phyloP scores from a whole-genome alignment of 2,329 filamentous ascomycete genomes.

The Dactylellina haptotyla region DNA sequence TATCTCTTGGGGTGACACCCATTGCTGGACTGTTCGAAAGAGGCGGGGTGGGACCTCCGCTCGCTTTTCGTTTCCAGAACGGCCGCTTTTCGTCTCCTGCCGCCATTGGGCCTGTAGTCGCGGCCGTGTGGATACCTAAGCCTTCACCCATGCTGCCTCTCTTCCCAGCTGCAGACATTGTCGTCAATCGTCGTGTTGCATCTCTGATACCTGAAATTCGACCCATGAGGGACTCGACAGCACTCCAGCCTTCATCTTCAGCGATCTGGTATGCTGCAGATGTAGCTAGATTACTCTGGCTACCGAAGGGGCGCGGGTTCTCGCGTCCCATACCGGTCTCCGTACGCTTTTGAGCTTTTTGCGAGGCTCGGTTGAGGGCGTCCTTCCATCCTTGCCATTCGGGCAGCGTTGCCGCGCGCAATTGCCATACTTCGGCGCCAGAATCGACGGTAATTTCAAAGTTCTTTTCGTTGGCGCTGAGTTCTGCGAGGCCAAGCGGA shows the following conservation, averaged over 20 bases:
- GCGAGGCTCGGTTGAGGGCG: conserved; percentile 85
- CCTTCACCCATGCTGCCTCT: conserved; percentile 31
- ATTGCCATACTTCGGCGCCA: conserved; percentile 95
- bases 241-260: conserved; percentile 86
- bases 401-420: conserved; percentile 80
- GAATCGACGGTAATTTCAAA: conserved; percentile 97
- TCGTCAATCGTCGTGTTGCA: conserved; percentile 84
- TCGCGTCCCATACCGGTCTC: conserved; percentile 53
- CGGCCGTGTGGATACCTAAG: conserved; percentile 27
- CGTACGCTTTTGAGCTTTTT: conserved; percentile 66
- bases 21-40: conserved; percentile 62
- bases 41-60: conserved; percentile 63
- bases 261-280: conserved; percentile 60
- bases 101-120: conserved; percentile 43
- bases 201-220: conserved; percentile 88
- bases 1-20: conserved; percentile 31
- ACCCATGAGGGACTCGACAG: conserved; percentile 85
- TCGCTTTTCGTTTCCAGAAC: conserved; percentile 93
- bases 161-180: conserved; percentile 62
- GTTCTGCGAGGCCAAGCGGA: conserved; percentile 86
- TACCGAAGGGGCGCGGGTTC: conserved; percentile 11
- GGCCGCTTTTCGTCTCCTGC: conserved; percentile 70
- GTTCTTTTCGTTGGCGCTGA: conserved; percentile 86
- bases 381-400: conserved; percentile 90
- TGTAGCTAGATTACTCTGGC: conserved; percentile 34